A percentile compares a stretch with the other conserved stretches of the same genome.
These are phyloP conservation scores for Teunomyces kruisii DNA, from an alignment of 805 yeast genomes.

Conservation along the genomic window DNA sequence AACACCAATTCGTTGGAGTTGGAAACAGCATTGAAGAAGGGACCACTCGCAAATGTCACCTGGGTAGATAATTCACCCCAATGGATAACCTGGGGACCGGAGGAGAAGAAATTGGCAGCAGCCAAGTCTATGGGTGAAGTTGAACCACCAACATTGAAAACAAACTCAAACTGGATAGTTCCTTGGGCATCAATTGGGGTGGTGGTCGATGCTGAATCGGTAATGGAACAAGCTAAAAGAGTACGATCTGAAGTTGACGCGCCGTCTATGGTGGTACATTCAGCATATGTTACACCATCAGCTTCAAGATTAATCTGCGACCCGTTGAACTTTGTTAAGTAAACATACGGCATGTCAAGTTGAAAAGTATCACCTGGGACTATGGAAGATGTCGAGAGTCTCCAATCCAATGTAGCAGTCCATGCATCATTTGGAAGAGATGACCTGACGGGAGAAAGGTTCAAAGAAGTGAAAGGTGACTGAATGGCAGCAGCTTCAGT, in stretches of 20 bases:
- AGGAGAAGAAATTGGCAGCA: conserved; percentile 9
- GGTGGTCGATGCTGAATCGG: conserved; percentile 1
- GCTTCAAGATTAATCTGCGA: conserved; percentile 10
- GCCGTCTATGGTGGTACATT: conserved; percentile 11
- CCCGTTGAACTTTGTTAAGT: conserved; percentile 14
- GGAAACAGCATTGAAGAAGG: conserved; percentile 9
- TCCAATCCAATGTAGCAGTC: conserved; percentile 15
- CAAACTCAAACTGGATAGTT: conserved; percentile 13
- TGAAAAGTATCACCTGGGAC: conserved; percentile 11
- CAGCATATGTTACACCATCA: conserved; percentile 9
- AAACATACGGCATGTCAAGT: conserved; percentile 15
- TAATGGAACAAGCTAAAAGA: conserved; percentile 10
- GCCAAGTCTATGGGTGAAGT: conserved; percentile 10
- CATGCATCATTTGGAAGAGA: conserved; percentile 19
- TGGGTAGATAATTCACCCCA: conserved; percentile 13
- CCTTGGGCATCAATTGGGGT: conserved; percentile 8
- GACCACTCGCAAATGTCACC: conserved; percentile 12
- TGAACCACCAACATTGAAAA: conserved; percentile 20
- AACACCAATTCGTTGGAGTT: conserved; percentile 9
- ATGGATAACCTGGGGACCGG: conserved; percentile 8
- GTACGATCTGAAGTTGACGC: conserved; percentile 7
- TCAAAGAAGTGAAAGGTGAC: conserved; percentile 6
- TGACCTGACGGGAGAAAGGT: neutral
- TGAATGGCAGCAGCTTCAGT: conserved; percentile 9
- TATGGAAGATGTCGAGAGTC: conserved; percentile 5